Evolutionary conservation across 768 basidiomycete genomes (phyloP).

Genomic region (Tubosaeta brunneosetosa): DNA sequence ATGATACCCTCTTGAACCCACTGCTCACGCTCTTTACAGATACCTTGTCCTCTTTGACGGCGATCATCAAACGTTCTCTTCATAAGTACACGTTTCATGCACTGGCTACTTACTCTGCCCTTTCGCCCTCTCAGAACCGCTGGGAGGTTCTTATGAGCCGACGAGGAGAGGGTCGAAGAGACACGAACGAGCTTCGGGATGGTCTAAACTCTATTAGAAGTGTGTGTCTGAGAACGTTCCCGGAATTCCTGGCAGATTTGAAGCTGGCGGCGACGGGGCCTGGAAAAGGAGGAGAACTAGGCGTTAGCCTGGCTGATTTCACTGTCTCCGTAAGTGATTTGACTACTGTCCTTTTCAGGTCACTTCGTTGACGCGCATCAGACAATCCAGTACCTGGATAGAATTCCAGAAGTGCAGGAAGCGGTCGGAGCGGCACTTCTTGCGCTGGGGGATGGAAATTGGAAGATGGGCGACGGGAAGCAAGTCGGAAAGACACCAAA

Average conservation of each 20-base stretch:
- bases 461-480: slow-evolving; percentile 87
- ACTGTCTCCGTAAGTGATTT: too few relatives aligned
- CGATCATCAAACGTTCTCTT: too few relatives aligned
- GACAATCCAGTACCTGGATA: slow-evolving; percentile 67
- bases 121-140: too few relatives aligned
- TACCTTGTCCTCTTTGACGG: too few relatives aligned
- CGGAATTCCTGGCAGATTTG: slow-evolving; percentile 77
- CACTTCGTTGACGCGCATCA: slow-evolving; percentile 24
- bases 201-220: slow-evolving; percentile 56
- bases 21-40: too few relatives aligned
- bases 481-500: slow-evolving; percentile 46
- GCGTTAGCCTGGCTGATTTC: slow-evolving; percentile 33
- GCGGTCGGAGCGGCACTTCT: slow-evolving; percentile 64
- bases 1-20: too few relatives aligned
- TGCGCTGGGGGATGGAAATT: slow-evolving; percentile 81
- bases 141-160: slow-evolving; percentile 33
- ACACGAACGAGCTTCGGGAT: slow-evolving; percentile 68
- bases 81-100: too few relatives aligned
- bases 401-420: slow-evolving; percentile 62
- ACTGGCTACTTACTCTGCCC: too few relatives aligned
- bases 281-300: slow-evolving; percentile 36
- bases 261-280: slow-evolving; percentile 52
- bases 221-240: slow-evolving; percentile 73
- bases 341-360: not conserved
- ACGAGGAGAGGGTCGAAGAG: slow-evolving; percentile 42